A percentile compares a stretch with the other conserved stretches of the same genome.
These are phyloP conservation scores for Taiozyma sp. DNA, from an alignment of 1,139 yeast genomes.

Conservation along the genomic window DNA sequence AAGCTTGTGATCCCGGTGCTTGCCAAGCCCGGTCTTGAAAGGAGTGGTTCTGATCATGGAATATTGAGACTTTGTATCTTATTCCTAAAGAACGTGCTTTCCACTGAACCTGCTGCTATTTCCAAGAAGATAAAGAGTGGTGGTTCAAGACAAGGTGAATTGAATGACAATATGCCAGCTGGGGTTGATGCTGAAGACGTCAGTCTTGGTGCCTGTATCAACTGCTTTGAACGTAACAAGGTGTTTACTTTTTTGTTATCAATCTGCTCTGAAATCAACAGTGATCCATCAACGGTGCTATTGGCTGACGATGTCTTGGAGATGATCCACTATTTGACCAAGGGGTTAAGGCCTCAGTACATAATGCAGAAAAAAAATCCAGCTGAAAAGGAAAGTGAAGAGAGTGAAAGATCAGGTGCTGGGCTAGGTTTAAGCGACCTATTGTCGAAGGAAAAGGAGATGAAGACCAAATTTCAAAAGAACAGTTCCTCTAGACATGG, in stretches of 20 bases:
- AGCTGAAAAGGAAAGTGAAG: not conserved
- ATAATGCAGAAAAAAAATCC: slow-evolving; percentile 7
- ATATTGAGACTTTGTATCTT: slow-evolving; percentile 66
- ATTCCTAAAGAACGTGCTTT: slow-evolving; percentile 68
- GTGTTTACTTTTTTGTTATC: slow-evolving; percentile 70
- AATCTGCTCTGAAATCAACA: slow-evolving; percentile 57
- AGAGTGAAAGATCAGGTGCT: slow-evolving; percentile 1
- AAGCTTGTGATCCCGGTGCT: slow-evolving; percentile 67
- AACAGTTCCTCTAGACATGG: slow-evolving; percentile 74
- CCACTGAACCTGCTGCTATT: slow-evolving; percentile 64
- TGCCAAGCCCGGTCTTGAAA: slow-evolving; percentile 43
- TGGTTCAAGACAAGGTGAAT: slow-evolving; percentile 22
- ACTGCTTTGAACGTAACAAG: slow-evolving; percentile 56
- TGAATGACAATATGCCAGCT: slow-evolving; percentile 43
- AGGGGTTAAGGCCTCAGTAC: slow-evolving; percentile 43
- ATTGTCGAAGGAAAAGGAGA: slow-evolving; percentile 50
- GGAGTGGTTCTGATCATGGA: slow-evolving; percentile 69
- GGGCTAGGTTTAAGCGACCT: slow-evolving; percentile 42
- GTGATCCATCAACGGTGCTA: slow-evolving; percentile 54
- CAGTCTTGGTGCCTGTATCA: slow-evolving; percentile 51
- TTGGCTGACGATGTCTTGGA: slow-evolving; percentile 67
- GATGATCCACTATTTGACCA: slow-evolving; percentile 56
- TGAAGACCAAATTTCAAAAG: slow-evolving; percentile 45
- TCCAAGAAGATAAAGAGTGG: slow-evolving; percentile 38
- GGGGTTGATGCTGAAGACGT: slow-evolving; percentile 61